These are phyloP conservation scores for Xylaria sp. DNA, from an alignment of 2,329 filamentous ascomycete genomes.

Conservation along the genomic window DNA sequence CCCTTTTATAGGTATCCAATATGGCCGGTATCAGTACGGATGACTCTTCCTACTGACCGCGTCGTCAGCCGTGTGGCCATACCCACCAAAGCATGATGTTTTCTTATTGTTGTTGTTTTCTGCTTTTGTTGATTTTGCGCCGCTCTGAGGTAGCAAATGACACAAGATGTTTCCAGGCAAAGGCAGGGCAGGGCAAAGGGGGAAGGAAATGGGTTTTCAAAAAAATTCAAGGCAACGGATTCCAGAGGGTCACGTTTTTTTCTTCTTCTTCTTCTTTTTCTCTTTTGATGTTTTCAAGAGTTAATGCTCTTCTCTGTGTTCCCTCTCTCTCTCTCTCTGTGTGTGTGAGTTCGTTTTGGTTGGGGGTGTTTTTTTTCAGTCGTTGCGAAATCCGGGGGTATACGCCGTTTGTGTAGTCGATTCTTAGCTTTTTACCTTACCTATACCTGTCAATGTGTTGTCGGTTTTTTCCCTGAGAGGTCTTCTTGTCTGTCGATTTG, in stretches of 20 bases:
- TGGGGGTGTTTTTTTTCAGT: background rate
- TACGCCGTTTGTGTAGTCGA: background rate
- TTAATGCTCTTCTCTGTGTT: background rate
- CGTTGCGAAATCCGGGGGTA: background rate
- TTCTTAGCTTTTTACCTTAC: background rate
- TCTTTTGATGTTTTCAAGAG: background rate
- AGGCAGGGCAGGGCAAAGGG: background rate
- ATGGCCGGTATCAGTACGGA: too few relatives aligned
- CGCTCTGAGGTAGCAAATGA: too few relatives aligned
- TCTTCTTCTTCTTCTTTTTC: background rate
- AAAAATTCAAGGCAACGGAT: background rate
- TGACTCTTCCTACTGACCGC: background rate
- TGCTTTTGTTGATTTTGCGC: background rate
- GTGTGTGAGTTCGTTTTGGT: background rate
- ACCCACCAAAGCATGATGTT: background rate
- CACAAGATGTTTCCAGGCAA: background rate
- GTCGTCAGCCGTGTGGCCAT: background rate
- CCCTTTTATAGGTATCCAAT: too few relatives aligned
- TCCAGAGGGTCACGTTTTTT: background rate
- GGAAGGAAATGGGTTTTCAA: background rate
- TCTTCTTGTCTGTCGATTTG: background rate
- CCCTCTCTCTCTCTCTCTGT: background rate
- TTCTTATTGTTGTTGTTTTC: background rate
- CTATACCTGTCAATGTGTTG: background rate
- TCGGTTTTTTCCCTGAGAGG: background rate